phyloP scores from a whole-genome alignment of 1,284 basidiomycete species.

The Mycosarcoma maydis region DNA sequence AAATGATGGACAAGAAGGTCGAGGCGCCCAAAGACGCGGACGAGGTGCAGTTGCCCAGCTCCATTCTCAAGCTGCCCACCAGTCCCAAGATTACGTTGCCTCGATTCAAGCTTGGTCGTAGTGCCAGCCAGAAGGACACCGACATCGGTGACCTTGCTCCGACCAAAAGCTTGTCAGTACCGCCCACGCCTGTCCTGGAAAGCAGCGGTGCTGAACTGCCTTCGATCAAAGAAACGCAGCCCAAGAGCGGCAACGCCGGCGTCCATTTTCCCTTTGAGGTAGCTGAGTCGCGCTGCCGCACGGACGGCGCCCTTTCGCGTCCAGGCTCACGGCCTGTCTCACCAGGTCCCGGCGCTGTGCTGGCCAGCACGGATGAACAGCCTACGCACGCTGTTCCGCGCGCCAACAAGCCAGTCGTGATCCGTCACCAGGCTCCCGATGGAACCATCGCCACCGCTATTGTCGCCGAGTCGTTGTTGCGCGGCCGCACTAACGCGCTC shows the following conservation, averaged over 20 bases:
- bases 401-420: constrained; percentile 51
- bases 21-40: constrained; percentile 33
- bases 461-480: constrained; percentile 50
- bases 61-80: constrained; percentile 33
- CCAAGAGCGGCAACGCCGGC: constrained; percentile 11
- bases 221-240: constrained; percentile 2
- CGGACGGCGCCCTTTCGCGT: constrained; percentile 7
- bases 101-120: constrained; percentile 42
- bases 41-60: constrained; percentile 27
- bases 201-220: constrained; percentile 10
- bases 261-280: constrained; percentile 24
- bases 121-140: constrained; percentile 17
- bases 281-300: constrained; percentile 8
- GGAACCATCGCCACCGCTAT: constrained; percentile 48
- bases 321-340: constrained; percentile 39
- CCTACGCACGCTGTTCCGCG: constrained; percentile 22
- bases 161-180: constrained; percentile 1
- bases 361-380: constrained; percentile 11
- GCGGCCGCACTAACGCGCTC: constrained; percentile 35
- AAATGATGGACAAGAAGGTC: constrained; percentile 31
- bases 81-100: constrained; percentile 40
- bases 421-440: constrained; percentile 47
- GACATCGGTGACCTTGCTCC: constrained; percentile 1
- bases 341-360: constrained; percentile 21
- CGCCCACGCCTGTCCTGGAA: constrained; percentile 20